These are phyloP conservation scores for Schizochytrium sp. DNA, from an alignment of 108 stramenopile genomes.

Conservation along the genomic window DNA sequence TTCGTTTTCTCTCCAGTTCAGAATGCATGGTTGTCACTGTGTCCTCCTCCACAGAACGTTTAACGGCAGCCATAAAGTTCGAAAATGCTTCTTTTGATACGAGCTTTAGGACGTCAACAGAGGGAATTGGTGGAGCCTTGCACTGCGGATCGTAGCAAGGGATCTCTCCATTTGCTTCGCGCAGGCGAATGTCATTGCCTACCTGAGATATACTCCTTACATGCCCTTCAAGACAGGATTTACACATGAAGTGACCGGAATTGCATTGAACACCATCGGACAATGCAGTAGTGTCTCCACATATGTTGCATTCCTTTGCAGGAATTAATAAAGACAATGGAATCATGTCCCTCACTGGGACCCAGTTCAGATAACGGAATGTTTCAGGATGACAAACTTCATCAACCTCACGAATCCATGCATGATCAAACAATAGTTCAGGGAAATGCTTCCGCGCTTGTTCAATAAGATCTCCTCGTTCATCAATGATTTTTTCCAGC, in stretches of 20 bases:
- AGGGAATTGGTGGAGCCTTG: slow-evolving; percentile 10
- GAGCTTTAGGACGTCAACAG: slow-evolving; percentile 5
- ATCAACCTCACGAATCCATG: slow-evolving; percentile 3
- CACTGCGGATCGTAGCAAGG: neutral
- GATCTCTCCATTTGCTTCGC: slow-evolving; percentile 27
- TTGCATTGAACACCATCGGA: neutral
- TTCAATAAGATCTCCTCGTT: neutral
- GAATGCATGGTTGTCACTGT: neutral
- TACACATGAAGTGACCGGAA: slow-evolving; percentile 8
- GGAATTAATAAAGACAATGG: slow-evolving; percentile 19
- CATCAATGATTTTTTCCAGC: neutral
- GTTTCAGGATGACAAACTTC: neutral
- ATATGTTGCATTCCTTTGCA: slow-evolving; percentile 2
- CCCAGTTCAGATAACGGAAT: neutral
- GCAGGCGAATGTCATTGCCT: slow-evolving; percentile 41
- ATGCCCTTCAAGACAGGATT: neutral
- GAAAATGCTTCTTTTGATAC: neutral
- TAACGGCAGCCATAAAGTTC: neutral
- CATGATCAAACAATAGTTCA: neutral
- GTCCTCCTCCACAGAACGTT: slow-evolving; percentile 50
- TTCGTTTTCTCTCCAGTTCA: slow-evolving; percentile 47
- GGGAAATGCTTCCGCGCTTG: slow-evolving; percentile 26
- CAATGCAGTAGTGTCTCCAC: neutral
- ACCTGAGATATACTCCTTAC: neutral
- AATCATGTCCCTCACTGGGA: neutral